Evolutionary conservation across 371 early-diverging fungal species (phyloP), one percentile per base, ranked within the genome.

Genomic region (Modicella reniformis): DNA sequence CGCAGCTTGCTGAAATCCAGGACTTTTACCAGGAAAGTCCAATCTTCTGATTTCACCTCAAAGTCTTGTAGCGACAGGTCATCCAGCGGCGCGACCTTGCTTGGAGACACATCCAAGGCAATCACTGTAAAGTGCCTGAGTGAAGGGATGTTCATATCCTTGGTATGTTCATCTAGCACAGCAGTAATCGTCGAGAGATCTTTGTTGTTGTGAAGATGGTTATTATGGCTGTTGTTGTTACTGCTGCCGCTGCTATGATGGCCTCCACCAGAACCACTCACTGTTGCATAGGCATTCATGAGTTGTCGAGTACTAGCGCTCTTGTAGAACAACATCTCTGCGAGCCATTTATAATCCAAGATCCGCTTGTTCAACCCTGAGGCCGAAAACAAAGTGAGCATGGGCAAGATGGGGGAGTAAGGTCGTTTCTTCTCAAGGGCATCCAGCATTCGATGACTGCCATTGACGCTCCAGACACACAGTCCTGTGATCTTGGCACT

Each of bases 401-500:
- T 26, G 17, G 67, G 73, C 59, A 72, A 41, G 15, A 56, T 49
- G 8, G 52, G 30, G 4, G 63, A 50, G 32, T 47, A 33, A 1
- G 33, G 23, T 44, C 57, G 23, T 12, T 59, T n/a, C 3, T 37
- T 12, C 47, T 58, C 73, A 29, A 62, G 51, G 1, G 21, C 53
- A 17, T 48, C 26, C 29, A 65, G 12, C 30, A 72, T 19, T 8
- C 29, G 28, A 1, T n/a, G 33, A 2, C 50, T 40, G 19, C 60
- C 49, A 7, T 34, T 53, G n/a, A n/a, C n/a, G 37, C 59, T 58
- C 67, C 58, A 72, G 0, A 52, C 28, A 29, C 48, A 32, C 23
- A 67, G 30, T 7, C 48, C 49, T 19, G 65, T 71, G 25, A 71
- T 29, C 44, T 71, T 71, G 34, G 60, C 25, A 8, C 61, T 44